Evolutionary conservation across 305 asterid species (phyloP), one percentile per base, ranked within the genome.

Genomic region (Fraxinus xanthoxyloides): DNA sequence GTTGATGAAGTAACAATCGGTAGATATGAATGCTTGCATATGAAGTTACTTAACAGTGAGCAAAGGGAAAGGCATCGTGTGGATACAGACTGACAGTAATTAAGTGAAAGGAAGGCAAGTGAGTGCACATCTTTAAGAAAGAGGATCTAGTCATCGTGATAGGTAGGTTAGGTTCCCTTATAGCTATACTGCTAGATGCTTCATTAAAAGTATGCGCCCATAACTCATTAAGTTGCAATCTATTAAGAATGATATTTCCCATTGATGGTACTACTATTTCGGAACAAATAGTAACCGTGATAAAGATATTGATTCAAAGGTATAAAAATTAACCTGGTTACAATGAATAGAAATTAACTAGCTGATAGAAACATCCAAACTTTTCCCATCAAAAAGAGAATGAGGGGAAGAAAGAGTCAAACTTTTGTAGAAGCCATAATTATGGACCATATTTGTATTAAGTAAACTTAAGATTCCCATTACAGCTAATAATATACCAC

Each of bases 401-500:
- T 40, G 23, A 31, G 54, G 26, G 54, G 26, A 35, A 35, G 31
- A 59, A 51, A 51, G 73, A 72, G 35, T 40, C 36, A 77, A 79
- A 61, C 67, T 12, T 63, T 73, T 36, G 36, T 74, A 21, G 5
- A 77, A 79, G 73, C 34, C 36, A 54, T 76, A 9, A 76, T 75
- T 77, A 77, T 15, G 32, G 63, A 30, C 51, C 80, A 72, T 15
- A 73, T 10, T 31, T 77, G 74, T 40, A 28, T 61, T 59, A 61
- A 80, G 79, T 24, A 31, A 72, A 17, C 15, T n/a, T 38, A 19
- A 35, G 23, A 19, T 8, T 78, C 26, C 74, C 24, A 26, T 79
- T 46, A 73, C 51, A 84, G 81, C 7, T 67, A 54, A 40, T 77
- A 51, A 72, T 81, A 4, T 87, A 94, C 98, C 98, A 94, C 76